Evolutionary conservation across 805 yeast genomes (phyloP).

Genomic region (Candida silvicultrix): DNA sequence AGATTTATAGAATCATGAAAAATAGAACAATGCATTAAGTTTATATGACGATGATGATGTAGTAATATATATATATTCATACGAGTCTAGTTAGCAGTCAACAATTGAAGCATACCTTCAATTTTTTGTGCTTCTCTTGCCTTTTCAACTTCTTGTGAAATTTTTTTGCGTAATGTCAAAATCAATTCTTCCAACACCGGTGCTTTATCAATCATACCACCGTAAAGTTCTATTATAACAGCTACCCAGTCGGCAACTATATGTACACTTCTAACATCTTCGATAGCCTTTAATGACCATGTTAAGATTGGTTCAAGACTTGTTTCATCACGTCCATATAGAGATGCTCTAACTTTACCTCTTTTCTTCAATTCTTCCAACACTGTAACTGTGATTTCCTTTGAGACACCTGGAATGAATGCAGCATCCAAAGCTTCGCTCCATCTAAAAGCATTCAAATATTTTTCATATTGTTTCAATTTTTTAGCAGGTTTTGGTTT

Average conservation of each 20-base stretch:
- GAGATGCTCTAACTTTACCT: conserved; percentile 81
- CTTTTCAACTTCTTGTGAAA: conserved; percentile 64
- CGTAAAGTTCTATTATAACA: conserved; percentile 69
- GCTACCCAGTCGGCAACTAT: conserved; percentile 69
- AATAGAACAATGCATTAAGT: neutral
- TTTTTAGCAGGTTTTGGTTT: conserved; percentile 49
- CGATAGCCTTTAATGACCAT: conserved; percentile 73
- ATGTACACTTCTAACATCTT: conserved; percentile 64
- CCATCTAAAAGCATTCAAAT: conserved; percentile 87
- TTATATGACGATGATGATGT: neutral
- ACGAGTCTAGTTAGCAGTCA: conserved; percentile 40
- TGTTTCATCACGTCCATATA: conserved; percentile 79
- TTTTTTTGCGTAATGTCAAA: conserved; percentile 49
- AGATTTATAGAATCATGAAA: neutral
- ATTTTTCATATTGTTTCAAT: conserved; percentile 75
- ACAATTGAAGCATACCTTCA: conserved; percentile 88
- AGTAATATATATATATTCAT: neutral
- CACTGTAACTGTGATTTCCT: conserved; percentile 76
- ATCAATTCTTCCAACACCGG: conserved; percentile 74
- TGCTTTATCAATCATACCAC: conserved; percentile 62
- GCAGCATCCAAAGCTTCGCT: conserved; percentile 88
- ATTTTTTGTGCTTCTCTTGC: conserved; percentile 85
- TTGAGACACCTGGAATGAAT: conserved; percentile 68
- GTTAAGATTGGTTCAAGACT: conserved; percentile 78
- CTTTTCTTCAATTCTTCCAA: conserved; percentile 80